phyloP scores from a whole-genome alignment of 345 rosid species.

The Lumnitzera racemosa region DNA sequence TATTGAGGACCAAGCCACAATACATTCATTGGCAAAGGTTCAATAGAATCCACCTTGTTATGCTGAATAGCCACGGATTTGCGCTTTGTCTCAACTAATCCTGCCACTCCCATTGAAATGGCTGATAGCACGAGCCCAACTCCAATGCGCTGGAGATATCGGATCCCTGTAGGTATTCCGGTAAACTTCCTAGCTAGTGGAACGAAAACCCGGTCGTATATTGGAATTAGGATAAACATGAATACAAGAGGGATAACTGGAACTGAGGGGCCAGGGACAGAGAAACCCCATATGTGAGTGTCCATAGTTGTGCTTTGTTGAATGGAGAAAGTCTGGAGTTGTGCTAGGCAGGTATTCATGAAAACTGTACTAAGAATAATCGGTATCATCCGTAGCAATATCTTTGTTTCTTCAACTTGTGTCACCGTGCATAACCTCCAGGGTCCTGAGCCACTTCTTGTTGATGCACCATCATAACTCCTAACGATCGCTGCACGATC shows the following conservation, averaged over 20 bases:
- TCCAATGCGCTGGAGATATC: conserved; percentile 46
- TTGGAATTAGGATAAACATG: conserved; percentile 38
- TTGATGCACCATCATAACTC: conserved; percentile 7
- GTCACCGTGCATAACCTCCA: conserved; percentile 55
- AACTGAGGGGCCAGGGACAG: conserved; percentile 44
- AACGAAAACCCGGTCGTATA: conserved; percentile 46
- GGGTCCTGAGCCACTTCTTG: conserved; percentile 18
- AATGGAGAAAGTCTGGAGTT: conserved; percentile 52
- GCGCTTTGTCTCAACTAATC: conserved; percentile 37
- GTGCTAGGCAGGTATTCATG: conserved; percentile 67
- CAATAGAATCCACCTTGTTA: conserved; percentile 39
- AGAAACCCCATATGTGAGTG: conserved; percentile 30
- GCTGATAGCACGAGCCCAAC: conserved; percentile 43
- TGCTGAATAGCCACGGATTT: conserved; percentile 37
- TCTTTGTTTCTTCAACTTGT: conserved; percentile 60
- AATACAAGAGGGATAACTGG: conserved; percentile 46
- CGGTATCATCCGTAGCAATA: conserved; percentile 50
- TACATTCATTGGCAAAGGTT: conserved; percentile 44
- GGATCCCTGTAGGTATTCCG: conserved; percentile 48
- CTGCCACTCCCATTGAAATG: conserved; percentile 53
- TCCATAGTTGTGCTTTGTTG: conserved; percentile 60
- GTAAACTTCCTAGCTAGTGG: conserved; percentile 45
- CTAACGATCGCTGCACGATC: conserved; percentile 42
- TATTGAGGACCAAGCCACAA: conserved; percentile 58
- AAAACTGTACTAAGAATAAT: conserved; percentile 50